Conservation (phyloP, 495 filamentous ascomycete genomes). For the Aspergillus funiculosus region DNA sequence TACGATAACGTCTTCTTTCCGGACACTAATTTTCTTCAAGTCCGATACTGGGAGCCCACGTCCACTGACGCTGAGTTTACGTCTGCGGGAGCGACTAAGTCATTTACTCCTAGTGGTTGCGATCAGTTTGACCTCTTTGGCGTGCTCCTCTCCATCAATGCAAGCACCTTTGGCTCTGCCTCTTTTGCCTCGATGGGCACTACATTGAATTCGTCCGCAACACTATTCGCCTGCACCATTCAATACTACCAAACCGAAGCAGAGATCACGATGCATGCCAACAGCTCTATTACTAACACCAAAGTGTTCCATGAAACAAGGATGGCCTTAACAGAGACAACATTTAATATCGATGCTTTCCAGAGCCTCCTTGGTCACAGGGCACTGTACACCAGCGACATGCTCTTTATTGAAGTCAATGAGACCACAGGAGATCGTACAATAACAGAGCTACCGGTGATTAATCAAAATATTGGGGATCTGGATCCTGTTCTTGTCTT, state of each 20-base stretch:
- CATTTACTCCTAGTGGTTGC: conserved; percentile 29
- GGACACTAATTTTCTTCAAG: conserved; percentile 31
- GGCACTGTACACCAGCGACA: conserved; percentile 37
- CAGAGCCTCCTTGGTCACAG: conserved; percentile 31
- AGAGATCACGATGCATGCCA: conserved; percentile 34
- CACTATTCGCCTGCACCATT: conserved; percentile 35
- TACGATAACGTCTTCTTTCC: conserved; percentile 32
- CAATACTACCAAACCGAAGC: conserved; percentile 31
- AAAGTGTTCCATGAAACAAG: conserved; percentile 19
- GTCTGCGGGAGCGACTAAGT: conserved; percentile 8
- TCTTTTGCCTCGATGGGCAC: conserved; percentile 6
- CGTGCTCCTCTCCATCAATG: conserved; percentile 34
- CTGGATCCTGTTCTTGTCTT: conserved; percentile 30
- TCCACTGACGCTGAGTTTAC: conserved; percentile 12
- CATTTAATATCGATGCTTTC: conserved; percentile 36
- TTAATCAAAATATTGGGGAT: conserved; percentile 35
- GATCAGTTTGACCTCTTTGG: conserved; percentile 36
- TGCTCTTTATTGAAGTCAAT: conserved; percentile 33
- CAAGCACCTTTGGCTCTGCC: conserved; percentile 12
- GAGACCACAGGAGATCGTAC: conserved; percentile 26
- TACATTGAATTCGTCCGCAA: conserved; percentile 25
- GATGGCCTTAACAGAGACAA: conserved; percentile 14
- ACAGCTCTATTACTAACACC: conserved; percentile 35
- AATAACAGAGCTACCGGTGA: conserved; percentile 33
- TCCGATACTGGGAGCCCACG: conserved; percentile 40